A percentile compares a stretch with the other conserved stretches of the same genome.
Evolutionary conservation across 2,329 filamentous ascomycete species (phyloP).

Genomic region (Pseudogymnoascus sp.): DNA sequence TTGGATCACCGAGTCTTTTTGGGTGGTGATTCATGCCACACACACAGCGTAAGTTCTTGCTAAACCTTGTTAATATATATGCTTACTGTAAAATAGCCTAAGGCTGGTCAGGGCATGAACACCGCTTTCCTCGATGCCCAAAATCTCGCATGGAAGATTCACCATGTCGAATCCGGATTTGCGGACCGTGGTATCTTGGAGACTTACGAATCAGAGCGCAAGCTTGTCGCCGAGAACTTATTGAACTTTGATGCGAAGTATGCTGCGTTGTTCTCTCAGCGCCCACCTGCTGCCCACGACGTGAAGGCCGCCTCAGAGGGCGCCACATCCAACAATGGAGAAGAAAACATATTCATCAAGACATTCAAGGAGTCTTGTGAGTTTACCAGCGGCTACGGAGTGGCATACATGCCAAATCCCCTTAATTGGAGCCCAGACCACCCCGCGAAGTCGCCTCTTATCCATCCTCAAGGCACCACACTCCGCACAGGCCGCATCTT

Average conservation of each 20-base stretch:
- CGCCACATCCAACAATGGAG: constrained; percentile 27
- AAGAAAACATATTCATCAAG: constrained; percentile 76
- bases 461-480: constrained; percentile 59
- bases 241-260: constrained; percentile 85
- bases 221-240: constrained; percentile 75
- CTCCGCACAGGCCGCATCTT: constrained; percentile 70
- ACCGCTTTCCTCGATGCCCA: constrained; percentile 74
- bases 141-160: constrained; percentile 94
- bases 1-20: constrained; percentile 66
- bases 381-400: constrained; percentile 88
- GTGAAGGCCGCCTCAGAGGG: constrained; percentile 57
- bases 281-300: constrained; percentile 65
- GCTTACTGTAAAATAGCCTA: constrained; percentile 58
- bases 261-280: constrained; percentile 80
- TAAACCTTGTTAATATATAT: constrained; percentile 36
- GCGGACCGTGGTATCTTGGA: constrained; percentile 67
- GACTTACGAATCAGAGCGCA: constrained; percentile 83
- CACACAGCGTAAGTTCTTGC: constrained; percentile 55
- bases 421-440: constrained; percentile 79
- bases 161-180: constrained; percentile 79
- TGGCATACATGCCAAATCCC: constrained; percentile 73
- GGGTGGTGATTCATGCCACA: constrained; percentile 73
- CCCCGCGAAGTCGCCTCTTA: constrained; percentile 61
- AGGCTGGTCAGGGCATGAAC: constrained; percentile 76
- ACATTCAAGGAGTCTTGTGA: constrained; percentile 89